These are phyloP conservation scores for Sporothrix dimorphospora DNA, from an alignment of 2,329 filamentous ascomycete species.

Conservation along the genomic window DNA sequence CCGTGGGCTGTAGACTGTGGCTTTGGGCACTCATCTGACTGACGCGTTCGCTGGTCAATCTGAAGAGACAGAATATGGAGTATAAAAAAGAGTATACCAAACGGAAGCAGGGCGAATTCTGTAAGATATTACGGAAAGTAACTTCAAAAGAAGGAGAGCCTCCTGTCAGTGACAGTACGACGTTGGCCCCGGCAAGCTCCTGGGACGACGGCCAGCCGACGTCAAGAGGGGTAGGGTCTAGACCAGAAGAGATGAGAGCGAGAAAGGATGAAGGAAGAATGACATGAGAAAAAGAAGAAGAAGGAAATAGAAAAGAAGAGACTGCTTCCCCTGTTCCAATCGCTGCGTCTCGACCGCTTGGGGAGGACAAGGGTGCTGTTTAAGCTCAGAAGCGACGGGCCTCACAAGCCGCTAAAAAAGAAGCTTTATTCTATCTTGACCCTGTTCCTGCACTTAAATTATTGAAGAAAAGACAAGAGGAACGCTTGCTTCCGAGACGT, in stretches of 20 bases:
- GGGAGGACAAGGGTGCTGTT: neutral
- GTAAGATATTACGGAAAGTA: neutral
- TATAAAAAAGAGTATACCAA: too few relatives aligned
- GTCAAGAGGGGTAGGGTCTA: neutral
- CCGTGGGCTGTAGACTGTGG: neutral
- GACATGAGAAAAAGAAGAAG: neutral
- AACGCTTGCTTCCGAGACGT: neutral
- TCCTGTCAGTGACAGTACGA: neutral
- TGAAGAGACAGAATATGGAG: neutral
- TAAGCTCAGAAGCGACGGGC: conserved; percentile 5
- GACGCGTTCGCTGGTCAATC: neutral
- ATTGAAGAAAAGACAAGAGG: neutral
- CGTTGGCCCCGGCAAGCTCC: neutral
- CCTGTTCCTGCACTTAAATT: neutral
- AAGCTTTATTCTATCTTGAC: neutral
- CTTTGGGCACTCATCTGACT: neutral
- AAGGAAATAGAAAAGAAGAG: neutral
- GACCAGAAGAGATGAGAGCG: conserved; percentile 6
- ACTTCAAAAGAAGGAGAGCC: neutral
- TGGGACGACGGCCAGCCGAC: conserved; percentile 11
- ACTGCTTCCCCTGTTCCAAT: neutral
- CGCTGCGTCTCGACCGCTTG: conserved; percentile 4
- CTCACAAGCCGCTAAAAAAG: neutral
- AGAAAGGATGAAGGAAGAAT: neutral
- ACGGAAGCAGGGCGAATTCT: too few relatives aligned